Evolutionary conservation across 495 filamentous ascomycete genomes (phyloP), one percentile per base, ranked within the genome.

Genomic region (Hypoxylon intermedium): DNA sequence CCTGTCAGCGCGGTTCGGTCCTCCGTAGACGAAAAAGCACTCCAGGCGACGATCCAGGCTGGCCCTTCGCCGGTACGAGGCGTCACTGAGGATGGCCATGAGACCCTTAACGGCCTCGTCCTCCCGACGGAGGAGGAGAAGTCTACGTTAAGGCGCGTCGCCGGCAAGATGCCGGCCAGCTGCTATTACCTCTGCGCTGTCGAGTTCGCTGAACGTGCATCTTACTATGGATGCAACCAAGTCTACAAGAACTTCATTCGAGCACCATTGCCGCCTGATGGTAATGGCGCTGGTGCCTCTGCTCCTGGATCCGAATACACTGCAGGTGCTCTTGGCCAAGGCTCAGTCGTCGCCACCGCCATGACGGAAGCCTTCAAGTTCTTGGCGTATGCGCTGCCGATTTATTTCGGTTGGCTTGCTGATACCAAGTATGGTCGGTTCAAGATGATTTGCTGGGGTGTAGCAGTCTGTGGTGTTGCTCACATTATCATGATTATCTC

Each of bases 171-270:
- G 58, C 79, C 80, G 5, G 37, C 70, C 1, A 60, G 75, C 4
- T 72, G 79, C 20, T 85, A 80, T 57, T 70, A 77, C 6, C 73
- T 85, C 7, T 86, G 82, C 60, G 67, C 79, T 1, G 80, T 85
- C 18, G 84, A 85, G 49, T 82, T 86, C 54, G 82, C 81, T 23
- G 83, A 86, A 62, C 74, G 83, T 34, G 82, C 82, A 1, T 84
- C 82, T 2, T 86, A 85, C 67, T 84, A 82, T 53, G 83, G 83
- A 28, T 76, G 76, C 34, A 68, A 78, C 37, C 77, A 77, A 6
- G 76, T 87, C n/a, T 85, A 82, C 70, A 77, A 81, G 58, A 86
- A 87, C 69, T 85, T 84, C 66, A 76, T 86, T 51, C 72, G 81
- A 49, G 78, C 76, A 12, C 80, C 78, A 16, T 68, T 84, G 9